These are phyloP conservation scores for Yarrowia sp. DNA, from an alignment of 805 yeast genomes.

Conservation along the genomic window DNA sequence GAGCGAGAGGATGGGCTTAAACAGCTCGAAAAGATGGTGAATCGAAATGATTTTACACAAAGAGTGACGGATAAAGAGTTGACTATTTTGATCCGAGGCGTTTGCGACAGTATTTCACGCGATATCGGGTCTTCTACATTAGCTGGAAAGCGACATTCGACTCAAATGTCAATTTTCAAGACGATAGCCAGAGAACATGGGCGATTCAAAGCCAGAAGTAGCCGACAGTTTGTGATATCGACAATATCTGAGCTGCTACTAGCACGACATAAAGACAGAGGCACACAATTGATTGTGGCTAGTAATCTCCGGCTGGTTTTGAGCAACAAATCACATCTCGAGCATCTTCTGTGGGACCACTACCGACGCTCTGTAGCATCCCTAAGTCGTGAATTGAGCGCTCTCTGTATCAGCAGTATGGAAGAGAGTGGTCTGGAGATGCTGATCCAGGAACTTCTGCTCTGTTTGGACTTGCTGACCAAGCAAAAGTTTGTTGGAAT, in stretches of 20 bases:
- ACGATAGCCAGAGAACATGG: neutral
- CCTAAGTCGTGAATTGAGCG: neutral
- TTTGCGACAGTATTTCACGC: neutral
- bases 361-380: neutral
- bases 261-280: neutral
- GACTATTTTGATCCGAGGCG: neutral
- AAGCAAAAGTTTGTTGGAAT: neutral
- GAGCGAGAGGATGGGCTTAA: conserved; percentile 10
- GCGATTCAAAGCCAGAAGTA: neutral
- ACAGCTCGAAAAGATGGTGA: neutral
- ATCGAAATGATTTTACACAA: neutral
- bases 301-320: neutral
- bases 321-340: neutral
- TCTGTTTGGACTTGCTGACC: neutral
- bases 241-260: neutral
- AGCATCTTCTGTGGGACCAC: conserved; percentile 13
- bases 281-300: neutral
- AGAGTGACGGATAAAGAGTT: neutral
- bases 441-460: neutral
- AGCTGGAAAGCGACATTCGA: neutral
- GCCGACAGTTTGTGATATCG: neutral
- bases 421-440: neutral
- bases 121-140: neutral
- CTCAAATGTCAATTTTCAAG: neutral
- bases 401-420: neutral